Conservation (phyloP, 768 basidiomycete species). For the Auricularia cornea region DNA sequence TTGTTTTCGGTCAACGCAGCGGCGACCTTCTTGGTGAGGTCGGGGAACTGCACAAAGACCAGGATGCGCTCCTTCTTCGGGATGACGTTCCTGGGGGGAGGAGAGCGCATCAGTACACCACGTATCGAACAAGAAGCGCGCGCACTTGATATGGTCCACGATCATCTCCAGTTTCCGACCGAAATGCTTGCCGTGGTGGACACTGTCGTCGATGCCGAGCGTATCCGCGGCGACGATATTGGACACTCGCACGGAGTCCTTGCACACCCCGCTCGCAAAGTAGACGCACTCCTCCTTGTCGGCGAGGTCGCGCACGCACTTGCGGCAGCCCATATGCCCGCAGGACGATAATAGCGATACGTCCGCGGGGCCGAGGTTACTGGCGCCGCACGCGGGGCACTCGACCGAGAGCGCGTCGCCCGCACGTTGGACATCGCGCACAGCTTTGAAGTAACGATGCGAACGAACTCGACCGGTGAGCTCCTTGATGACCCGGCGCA, state of each 20-base stretch:
- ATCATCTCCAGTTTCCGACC: conserved; percentile 77
- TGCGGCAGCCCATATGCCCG: conserved; percentile 77
- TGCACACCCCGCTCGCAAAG: conserved; percentile 58
- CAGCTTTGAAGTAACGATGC: conserved; percentile 83
- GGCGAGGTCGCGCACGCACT: conserved; percentile 65
- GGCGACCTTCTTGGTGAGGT: conserved; percentile 84
- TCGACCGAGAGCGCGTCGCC: conserved; percentile 43
- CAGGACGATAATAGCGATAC: conserved; percentile 85
- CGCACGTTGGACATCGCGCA: conserved; percentile 77
- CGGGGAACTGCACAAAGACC: conserved; percentile 93
- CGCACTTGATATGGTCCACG: conserved; percentile 66
- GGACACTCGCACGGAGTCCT: conserved; percentile 68
- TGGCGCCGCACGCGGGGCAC: conserved; percentile 54
- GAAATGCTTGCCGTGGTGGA: conserved; percentile 63
- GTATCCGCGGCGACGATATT: conserved; percentile 78
- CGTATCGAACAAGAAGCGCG: conserved; percentile 14
- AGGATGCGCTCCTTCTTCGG: conserved; percentile 75
- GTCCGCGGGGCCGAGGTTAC: conserved; percentile 52
- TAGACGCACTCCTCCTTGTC: conserved; percentile 77
- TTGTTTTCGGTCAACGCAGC: conserved; percentile 68
- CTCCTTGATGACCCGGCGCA: conserved; percentile 79
- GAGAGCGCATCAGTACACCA: background rate
- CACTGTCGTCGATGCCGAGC: conserved; percentile 70
- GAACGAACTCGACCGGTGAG: conserved; percentile 85
- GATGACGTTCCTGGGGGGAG: conserved; percentile 45